Conservation (phyloP, 352 stramenopile genomes). For the Phytophthora pseudosyringae region DNA sequence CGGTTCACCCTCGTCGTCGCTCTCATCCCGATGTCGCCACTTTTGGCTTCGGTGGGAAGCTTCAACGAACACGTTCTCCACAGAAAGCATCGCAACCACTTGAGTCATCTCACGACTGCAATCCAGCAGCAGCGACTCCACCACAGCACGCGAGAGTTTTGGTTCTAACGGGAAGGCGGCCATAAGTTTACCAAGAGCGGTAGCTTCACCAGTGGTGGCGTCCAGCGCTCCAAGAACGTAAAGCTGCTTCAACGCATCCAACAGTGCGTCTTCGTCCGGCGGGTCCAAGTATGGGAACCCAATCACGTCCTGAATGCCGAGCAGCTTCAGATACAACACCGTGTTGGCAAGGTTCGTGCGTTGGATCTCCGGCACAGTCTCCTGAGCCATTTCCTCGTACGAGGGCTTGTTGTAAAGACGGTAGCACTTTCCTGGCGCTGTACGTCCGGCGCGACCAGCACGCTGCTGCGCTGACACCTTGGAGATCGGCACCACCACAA, state of each 20-base stretch:
- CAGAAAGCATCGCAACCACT: conserved; percentile 86
- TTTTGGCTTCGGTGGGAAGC: conserved; percentile 16
- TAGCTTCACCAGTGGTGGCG: conserved; percentile 47
- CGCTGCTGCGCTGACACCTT: conserved; percentile 94
- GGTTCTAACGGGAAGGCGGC: conserved; percentile 86
- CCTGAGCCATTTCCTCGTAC: conserved; percentile 96
- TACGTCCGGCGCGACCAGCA: conserved; percentile 95
- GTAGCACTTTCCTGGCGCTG: conserved; percentile 97
- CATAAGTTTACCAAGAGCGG: conserved; percentile 78
- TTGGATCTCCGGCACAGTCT: conserved; percentile 99
- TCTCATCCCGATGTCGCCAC: conserved; percentile 10
- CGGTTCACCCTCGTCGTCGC: conserved; percentile 19
- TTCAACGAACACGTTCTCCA: conserved; percentile 78
- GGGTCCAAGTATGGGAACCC: conserved; percentile 75
- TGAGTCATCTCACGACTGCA: conserved; percentile 72
- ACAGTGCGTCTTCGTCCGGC: conserved; percentile 68
- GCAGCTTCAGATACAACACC: conserved; percentile 91
- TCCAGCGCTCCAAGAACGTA: conserved; percentile 73
- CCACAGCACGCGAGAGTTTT: conserved; percentile 63
- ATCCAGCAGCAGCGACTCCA: conserved; percentile 62
- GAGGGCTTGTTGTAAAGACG: conserved; percentile 98
- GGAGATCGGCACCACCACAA: conserved; percentile 96
- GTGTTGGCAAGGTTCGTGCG: conserved; percentile 94
- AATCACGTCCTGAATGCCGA: conserved; percentile 78
- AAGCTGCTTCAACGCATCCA: conserved; percentile 83